These are phyloP conservation scores for Apodospora peruviana DNA, from an alignment of 495 filamentous ascomycete species.

Conservation along the genomic window DNA sequence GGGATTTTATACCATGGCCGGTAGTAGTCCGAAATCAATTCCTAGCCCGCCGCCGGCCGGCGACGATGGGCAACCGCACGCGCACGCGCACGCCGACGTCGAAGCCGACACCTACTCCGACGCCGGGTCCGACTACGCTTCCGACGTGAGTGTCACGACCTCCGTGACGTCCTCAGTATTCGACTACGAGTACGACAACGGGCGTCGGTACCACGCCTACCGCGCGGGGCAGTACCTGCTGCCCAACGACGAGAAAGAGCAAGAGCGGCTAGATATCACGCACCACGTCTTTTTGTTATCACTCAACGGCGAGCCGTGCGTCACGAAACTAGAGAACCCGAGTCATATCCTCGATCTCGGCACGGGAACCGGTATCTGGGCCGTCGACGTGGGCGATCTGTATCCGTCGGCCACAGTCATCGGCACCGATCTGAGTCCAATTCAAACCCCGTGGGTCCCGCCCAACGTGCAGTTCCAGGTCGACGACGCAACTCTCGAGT, in stretches of 20 bases:
- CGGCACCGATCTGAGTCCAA: slow-evolving; percentile 43
- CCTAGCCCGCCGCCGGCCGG: too few relatives aligned
- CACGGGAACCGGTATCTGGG: slow-evolving; percentile 60
- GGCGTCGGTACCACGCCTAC: slow-evolving; percentile 26
- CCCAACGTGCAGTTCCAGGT: slow-evolving; percentile 50
- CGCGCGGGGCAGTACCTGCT: slow-evolving; percentile 20
- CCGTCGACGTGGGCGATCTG: slow-evolving; percentile 40
- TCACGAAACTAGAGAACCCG: slow-evolving; percentile 41
- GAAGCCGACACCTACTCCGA: too few relatives aligned
- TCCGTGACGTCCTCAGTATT: slow-evolving; percentile 18
- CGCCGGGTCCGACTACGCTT: background rate
- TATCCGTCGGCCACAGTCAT: slow-evolving; percentile 26
- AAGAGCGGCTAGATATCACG: slow-evolving; percentile 21
- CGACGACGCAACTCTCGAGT: slow-evolving; percentile 53
- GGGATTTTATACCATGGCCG: too few relatives aligned
- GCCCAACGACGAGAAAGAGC: slow-evolving; percentile 24
- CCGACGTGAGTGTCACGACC: background rate
- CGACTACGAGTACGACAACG: slow-evolving; percentile 25
- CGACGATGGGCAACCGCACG: too few relatives aligned
- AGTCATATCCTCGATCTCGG: slow-evolving; percentile 52
- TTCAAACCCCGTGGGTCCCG: slow-evolving; percentile 36
- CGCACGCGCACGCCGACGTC: too few relatives aligned
- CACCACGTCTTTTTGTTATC: slow-evolving; percentile 17
- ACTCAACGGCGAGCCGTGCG: slow-evolving; percentile 31
- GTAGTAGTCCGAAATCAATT: too few relatives aligned